Evolutionary conservation across 495 filamentous ascomycete species (phyloP).

Genomic region (Penicillium verhagenii): DNA sequence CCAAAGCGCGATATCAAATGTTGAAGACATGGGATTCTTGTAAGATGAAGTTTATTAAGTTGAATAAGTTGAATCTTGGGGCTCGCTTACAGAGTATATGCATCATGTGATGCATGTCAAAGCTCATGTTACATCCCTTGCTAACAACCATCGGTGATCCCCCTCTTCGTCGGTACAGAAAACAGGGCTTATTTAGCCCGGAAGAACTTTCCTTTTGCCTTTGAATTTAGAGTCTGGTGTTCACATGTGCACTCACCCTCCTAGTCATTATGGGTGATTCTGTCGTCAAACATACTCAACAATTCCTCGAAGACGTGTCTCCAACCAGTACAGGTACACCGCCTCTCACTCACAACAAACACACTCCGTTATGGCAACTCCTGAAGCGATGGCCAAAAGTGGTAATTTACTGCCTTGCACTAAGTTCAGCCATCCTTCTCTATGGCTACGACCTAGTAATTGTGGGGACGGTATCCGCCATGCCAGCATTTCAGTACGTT

Average conservation of each 20-base stretch:
- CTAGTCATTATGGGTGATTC: not conserved
- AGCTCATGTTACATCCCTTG: constrained; percentile 7
- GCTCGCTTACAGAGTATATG: constrained; percentile 11
- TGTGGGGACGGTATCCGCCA: constrained; percentile 44
- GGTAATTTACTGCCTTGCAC: constrained; percentile 28
- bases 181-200: no score
- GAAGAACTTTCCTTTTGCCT: no score
- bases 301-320: not conserved
- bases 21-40: not conserved
- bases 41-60: constrained; percentile 3
- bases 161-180: constrained; percentile 3
- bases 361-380: constrained; percentile 20
- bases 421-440: constrained; percentile 38
- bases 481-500: constrained; percentile 42
- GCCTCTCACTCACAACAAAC: not conserved
- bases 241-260: no score
- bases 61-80: not conserved
- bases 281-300: not conserved
- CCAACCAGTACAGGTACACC: not conserved
- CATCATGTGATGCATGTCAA: not conserved
- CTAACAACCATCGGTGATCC: constrained; percentile 2
- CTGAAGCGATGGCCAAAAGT: constrained; percentile 24
- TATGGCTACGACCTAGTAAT: constrained; percentile 53
- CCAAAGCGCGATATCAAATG: not conserved
- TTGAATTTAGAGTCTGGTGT: no score